These are phyloP conservation scores for Babesia ovata DNA, from an alignment of 169 alveolate species.

Conservation along the genomic window DNA sequence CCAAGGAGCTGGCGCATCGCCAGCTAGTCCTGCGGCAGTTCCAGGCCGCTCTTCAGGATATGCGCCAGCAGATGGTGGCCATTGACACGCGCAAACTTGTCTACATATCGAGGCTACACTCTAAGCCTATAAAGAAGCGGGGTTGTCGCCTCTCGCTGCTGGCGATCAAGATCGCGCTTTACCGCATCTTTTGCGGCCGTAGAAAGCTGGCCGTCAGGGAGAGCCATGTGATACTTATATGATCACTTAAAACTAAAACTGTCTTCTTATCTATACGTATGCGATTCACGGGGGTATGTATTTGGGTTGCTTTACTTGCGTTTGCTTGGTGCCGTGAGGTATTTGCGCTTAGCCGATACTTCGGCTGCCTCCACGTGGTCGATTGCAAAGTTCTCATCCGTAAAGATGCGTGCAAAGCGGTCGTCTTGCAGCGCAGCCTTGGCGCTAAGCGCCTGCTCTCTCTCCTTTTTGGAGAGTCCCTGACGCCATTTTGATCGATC, in stretches of 20 bases:
- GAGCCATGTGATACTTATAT: not conserved
- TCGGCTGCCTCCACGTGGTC: conserved; percentile 58
- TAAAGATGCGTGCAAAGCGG: conserved; percentile 57
- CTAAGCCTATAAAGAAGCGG: conserved; percentile 50
- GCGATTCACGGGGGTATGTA: not conserved
- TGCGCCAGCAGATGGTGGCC: conserved; percentile 17
- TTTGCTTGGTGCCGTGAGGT: not conserved
- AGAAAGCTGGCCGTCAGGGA: conserved; percentile 19
- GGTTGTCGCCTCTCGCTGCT: conserved; percentile 44
- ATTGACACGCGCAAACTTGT: conserved; percentile 50
- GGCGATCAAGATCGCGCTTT: conserved; percentile 48
- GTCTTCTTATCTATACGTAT: not conserved
- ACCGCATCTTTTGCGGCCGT: conserved; percentile 65
- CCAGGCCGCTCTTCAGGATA: conserved; percentile 14
- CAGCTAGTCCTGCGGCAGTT: conserved; percentile 20
- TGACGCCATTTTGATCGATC: not conserved
- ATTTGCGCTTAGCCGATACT: conserved; percentile 2
- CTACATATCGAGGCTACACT: conserved; percentile 53
- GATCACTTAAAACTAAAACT: not conserved
- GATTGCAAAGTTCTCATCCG: conserved; percentile 69
- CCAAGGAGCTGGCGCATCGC: not conserved
- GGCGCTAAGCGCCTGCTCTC: conserved; percentile 58
- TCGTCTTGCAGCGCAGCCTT: conserved; percentile 67
- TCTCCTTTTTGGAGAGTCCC: conserved; percentile 57
- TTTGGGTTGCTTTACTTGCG: not conserved